These are phyloP conservation scores for Pinus tabuliformis DNA, from an alignment of 75 land plant species.

Conservation along the genomic window DNA sequence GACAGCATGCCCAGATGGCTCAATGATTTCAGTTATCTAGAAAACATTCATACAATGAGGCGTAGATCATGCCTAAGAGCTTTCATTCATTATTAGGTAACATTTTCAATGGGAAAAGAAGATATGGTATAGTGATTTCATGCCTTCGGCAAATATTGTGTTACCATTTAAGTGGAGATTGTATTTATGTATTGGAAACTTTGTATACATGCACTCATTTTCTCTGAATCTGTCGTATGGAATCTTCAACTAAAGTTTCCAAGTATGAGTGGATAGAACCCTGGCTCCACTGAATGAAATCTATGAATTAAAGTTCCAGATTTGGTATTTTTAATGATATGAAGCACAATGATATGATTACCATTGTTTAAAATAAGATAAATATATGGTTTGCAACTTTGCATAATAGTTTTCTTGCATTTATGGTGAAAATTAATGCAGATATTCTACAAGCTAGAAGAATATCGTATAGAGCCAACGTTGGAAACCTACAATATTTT, in stretches of 20 bases:
- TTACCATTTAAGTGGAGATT: background rate
- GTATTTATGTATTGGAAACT: background rate
- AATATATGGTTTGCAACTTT: background rate
- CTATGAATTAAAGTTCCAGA: background rate
- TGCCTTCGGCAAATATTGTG: background rate
- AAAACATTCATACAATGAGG: background rate
- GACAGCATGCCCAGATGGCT: too few relatives aligned
- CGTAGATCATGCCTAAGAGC: background rate
- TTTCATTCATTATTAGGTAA: background rate
- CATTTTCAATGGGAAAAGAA: background rate
- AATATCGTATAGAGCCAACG: constrained; percentile 40
- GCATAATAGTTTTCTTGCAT: background rate
- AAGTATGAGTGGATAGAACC: background rate
- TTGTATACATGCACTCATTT: background rate
- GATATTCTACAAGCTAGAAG: constrained; percentile 68
- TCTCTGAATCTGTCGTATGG: background rate
- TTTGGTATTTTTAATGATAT: background rate
- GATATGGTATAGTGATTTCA: background rate
- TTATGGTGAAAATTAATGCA: constrained; percentile 21
- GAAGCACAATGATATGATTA: background rate
- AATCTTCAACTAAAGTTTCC: background rate
- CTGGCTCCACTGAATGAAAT: background rate
- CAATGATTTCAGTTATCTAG: background rate
- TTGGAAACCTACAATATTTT: constrained; percentile 55
- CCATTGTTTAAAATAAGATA: background rate